Evolutionary conservation across 1,139 yeast species (phyloP).

Genomic region (Candida buenavistaensis): DNA sequence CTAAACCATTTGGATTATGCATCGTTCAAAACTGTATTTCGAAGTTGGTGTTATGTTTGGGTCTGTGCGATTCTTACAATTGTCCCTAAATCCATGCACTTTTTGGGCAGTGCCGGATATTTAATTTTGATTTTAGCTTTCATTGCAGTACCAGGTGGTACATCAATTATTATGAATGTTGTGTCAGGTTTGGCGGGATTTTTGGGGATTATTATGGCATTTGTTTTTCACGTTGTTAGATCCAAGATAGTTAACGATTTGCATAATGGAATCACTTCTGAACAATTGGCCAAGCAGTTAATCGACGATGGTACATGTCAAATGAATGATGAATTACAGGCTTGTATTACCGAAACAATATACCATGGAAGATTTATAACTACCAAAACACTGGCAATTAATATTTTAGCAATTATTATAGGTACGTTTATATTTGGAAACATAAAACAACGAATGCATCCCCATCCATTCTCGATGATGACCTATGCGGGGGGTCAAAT

Average conservation of each 20-base stretch:
- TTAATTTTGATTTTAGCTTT: conserved; percentile 31
- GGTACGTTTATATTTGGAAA: conserved; percentile 27
- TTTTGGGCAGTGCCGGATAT: conserved; percentile 34
- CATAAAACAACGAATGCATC: conserved; percentile 19
- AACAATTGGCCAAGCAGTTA: conserved; percentile 18
- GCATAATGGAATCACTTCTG: conserved; percentile 26
- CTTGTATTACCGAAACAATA: conserved; percentile 24
- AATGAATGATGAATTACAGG: conserved; percentile 15
- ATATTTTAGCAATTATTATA: conserved; percentile 25
- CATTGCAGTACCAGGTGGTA: conserved; percentile 30
- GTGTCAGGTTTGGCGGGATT: conserved; percentile 19
- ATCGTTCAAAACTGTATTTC: conserved; percentile 26
- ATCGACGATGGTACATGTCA: conserved; percentile 31
- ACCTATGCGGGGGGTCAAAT: conserved; percentile 26
- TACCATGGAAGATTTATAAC: conserved; percentile 31
- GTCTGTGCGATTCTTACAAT: conserved; percentile 24
- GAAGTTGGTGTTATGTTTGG: conserved; percentile 35
- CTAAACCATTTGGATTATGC: conserved; percentile 26
- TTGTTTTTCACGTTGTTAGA: conserved; percentile 27
- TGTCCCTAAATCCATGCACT: conserved; percentile 24
- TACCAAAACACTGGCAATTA: conserved; percentile 27
- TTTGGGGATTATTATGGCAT: conserved; percentile 20
- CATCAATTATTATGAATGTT: conserved; percentile 21
- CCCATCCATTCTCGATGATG: conserved; percentile 21
- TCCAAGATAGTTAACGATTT: conserved; percentile 26